Evolutionary conservation across 164 flowering plant genomes (phyloP).

Genomic region (Vitis rotundifolia): DNA sequence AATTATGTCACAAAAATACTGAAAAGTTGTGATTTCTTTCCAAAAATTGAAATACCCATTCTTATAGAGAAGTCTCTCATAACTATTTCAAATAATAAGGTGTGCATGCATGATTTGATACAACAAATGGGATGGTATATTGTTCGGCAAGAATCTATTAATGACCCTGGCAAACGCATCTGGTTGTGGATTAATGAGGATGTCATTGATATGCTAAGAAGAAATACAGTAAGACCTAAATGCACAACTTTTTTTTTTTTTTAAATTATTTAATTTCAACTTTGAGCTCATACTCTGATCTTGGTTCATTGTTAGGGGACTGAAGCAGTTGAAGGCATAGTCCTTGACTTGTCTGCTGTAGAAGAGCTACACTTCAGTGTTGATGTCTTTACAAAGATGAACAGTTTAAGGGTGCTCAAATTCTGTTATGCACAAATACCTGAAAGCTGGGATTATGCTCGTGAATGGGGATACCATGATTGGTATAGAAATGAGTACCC

Average conservation of each 20-base stretch:
- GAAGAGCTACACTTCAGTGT: not conserved
- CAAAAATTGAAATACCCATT: not conserved
- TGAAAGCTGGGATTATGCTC: too few species aligned
- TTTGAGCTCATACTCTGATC: not conserved
- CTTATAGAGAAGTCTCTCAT: not conserved
- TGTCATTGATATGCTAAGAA: conserved; percentile 5
- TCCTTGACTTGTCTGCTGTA: not conserved
- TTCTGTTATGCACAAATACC: too few species aligned
- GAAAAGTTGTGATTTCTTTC: not conserved
- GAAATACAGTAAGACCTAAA: conserved; percentile 14
- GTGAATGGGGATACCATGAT: too few species aligned
- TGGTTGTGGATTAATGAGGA: conserved; percentile 4
- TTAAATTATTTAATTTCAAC: not conserved
- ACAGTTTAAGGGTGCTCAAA: conserved; percentile 13
- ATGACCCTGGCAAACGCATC: not conserved
- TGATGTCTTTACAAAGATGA: conserved; percentile 11
- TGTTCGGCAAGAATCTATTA: not conserved
- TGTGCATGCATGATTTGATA: conserved; percentile 7
- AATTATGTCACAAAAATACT: not conserved
- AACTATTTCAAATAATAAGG: not conserved
- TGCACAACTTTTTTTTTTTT: not conserved
- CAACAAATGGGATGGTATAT: conserved; percentile 5
- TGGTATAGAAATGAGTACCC: too few species aligned
- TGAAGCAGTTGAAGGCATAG: conserved; percentile 18
- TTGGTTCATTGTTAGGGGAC: conserved; percentile 13